Percentiles rank a stretch among this genome's conserved stretches.
Conservation (phyloP, 2,329 filamentous ascomycete species). For the Endoconidiophora polonica region DNA sequence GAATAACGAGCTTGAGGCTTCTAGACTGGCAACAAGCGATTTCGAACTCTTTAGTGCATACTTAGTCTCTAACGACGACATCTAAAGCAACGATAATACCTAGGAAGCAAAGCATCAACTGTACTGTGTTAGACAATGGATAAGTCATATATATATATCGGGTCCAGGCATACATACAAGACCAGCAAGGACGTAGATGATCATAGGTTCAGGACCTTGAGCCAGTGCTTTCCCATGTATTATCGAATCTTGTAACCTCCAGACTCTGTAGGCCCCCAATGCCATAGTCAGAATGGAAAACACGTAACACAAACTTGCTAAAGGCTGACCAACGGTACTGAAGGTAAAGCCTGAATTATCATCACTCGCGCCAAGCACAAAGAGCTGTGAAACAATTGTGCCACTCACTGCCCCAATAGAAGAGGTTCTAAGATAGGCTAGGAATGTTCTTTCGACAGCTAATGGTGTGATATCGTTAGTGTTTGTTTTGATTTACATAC, state of each 20-base stretch:
- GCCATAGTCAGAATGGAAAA: constrained; percentile 23
- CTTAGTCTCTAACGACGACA: background rate
- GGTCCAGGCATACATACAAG: background rate
- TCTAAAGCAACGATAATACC: constrained; percentile 2
- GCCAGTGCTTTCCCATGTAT: constrained; percentile 19
- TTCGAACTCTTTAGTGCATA: too few species aligned
- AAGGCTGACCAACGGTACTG: constrained; percentile 41
- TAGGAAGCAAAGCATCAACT: constrained; percentile 2
- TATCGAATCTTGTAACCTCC: constrained; percentile 20
- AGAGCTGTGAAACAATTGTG: constrained; percentile 50
- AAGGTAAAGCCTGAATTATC: constrained; percentile 33
- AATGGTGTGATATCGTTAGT: background rate
- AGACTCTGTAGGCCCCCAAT: constrained; percentile 19
- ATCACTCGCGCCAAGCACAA: constrained; percentile 28
- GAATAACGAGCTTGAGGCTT: too few species aligned
- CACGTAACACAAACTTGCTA: constrained; percentile 28
- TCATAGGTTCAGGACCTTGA: constrained; percentile 16
- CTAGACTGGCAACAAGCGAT: too few species aligned
- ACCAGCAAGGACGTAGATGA: background rate
- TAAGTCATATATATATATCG: background rate
- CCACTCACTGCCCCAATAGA: constrained; percentile 51
- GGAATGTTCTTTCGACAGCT: constrained; percentile 61
- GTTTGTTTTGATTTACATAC: background rate
- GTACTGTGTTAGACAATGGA: background rate
- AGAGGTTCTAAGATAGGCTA: constrained; percentile 57